phyloP scores from a whole-genome alignment of 805 yeast genomes.

The Hanseniaspora nectarophila region DNA sequence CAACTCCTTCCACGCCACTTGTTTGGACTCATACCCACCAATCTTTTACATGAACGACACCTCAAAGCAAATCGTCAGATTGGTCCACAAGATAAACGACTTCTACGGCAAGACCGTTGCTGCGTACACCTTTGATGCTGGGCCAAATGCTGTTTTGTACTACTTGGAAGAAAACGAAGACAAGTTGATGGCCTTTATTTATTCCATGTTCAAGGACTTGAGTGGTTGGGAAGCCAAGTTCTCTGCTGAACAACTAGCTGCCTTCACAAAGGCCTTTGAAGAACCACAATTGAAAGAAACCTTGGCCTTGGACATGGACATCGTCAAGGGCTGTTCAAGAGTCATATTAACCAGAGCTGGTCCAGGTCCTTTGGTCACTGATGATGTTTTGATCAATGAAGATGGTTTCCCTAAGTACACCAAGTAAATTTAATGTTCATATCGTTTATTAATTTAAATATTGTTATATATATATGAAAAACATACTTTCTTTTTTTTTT shows the following conservation, averaged over 20 bases:
- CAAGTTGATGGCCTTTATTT: slow-evolving; percentile 58
- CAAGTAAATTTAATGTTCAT: not conserved
- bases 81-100: slow-evolving; percentile 67
- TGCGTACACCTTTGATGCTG: slow-evolving; percentile 97
- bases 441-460: no score
- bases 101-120: slow-evolving; percentile 49
- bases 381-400: slow-evolving; percentile 44
- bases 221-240: slow-evolving; percentile 56
- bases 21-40: slow-evolving; percentile 91
- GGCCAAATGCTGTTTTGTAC: slow-evolving; percentile 95
- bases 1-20: slow-evolving; percentile 95
- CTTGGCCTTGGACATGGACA: slow-evolving; percentile 38
- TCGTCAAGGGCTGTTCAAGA: slow-evolving; percentile 63
- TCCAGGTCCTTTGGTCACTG: slow-evolving; percentile 62
- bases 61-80: slow-evolving; percentile 66
- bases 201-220: slow-evolving; percentile 45
- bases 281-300: slow-evolving; percentile 22
- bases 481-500: not conserved
- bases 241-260: slow-evolving; percentile 21
- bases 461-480: no score
- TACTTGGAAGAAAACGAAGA: slow-evolving; percentile 66
- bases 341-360: slow-evolving; percentile 81
- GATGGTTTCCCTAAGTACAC: slow-evolving; percentile 42
- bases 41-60: slow-evolving; percentile 89
- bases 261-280: slow-evolving; percentile 22